A percentile compares a stretch with the other conserved stretches of the same genome.
These are phyloP conservation scores for Chlamydomonas schloesseri DNA, from an alignment of 139 green algal genomes.

Conservation along the genomic window DNA sequence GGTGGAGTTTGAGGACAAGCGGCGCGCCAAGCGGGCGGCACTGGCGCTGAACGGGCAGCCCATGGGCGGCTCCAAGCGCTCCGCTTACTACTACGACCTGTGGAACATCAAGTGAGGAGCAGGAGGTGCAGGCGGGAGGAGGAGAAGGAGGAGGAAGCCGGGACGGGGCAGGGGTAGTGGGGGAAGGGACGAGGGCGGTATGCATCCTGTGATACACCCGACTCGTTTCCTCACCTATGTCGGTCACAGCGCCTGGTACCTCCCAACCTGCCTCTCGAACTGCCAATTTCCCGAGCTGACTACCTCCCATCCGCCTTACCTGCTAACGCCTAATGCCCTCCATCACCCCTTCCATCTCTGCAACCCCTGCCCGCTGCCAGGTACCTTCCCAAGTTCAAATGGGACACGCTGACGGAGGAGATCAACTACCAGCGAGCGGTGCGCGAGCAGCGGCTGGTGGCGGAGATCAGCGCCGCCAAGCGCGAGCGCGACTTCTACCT, in stretches of 20 bases:
- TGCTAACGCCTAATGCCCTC: too few relatives aligned
- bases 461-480: constrained; percentile 90
- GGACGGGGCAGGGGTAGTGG: too few relatives aligned
- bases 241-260: too few relatives aligned
- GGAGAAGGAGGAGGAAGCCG: not conserved
- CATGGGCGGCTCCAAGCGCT: constrained; percentile 85
- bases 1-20: constrained; percentile 97
- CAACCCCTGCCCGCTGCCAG: too few relatives aligned
- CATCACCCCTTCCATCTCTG: too few relatives aligned
- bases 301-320: too few relatives aligned
- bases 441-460: constrained; percentile 89
- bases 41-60: constrained; percentile 79
- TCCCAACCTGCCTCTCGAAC: too few relatives aligned
- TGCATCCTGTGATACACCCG: too few relatives aligned
- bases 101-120: constrained; percentile 86
- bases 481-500: constrained; percentile 97
- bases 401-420: constrained; percentile 96
- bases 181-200: too few relatives aligned
- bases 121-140: too few relatives aligned
- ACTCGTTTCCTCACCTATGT: too few relatives aligned
- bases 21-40: constrained; percentile 83
- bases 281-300: too few relatives aligned
- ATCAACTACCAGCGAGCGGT: constrained; percentile 82
- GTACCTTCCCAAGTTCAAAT: constrained; percentile 97
- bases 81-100: constrained; percentile 92